Conservation (phyloP, 768 basidiomycete genomes). For the Termitomyces sp. region DNA sequence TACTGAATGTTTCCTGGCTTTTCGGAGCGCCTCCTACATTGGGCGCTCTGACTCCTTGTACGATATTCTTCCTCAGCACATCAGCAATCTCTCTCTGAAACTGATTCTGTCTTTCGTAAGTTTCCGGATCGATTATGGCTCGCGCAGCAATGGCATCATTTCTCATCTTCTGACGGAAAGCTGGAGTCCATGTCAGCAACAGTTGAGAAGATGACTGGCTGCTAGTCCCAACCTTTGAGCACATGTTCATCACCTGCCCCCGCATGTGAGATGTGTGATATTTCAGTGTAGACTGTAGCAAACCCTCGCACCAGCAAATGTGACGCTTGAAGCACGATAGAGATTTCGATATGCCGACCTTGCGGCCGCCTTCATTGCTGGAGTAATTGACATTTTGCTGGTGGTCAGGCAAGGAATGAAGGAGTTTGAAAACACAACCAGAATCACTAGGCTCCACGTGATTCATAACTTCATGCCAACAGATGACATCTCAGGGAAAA, state of each 20-base stretch:
- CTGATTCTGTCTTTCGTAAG: conserved; percentile 48
- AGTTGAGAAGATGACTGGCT: background rate
- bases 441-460: background rate
- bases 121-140: conserved; percentile 35
- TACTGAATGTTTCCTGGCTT: conserved; percentile 52
- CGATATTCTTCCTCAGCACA: conserved; percentile 76
- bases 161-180: conserved; percentile 69
- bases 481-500: no score
- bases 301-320: conserved; percentile 51
- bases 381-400: conserved; percentile 45
- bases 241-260: conserved; percentile 50
- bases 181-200: conserved; percentile 28
- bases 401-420: background rate
- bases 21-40: conserved; percentile 22
- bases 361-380: conserved; percentile 53
- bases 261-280: conserved; percentile 1
- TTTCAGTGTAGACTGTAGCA: background rate
- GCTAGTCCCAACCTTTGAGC: conserved; percentile 36
- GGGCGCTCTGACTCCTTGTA: conserved; percentile 60
- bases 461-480: background rate
- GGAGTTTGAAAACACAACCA: background rate
- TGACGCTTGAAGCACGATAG: conserved; percentile 57
- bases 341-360: conserved; percentile 72
- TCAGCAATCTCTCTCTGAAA: conserved; percentile 67
- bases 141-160: conserved; percentile 42